Conservation (phyloP, 228 moss, liverwort and hornwort species). For the Sphagnum fallax region DNA sequence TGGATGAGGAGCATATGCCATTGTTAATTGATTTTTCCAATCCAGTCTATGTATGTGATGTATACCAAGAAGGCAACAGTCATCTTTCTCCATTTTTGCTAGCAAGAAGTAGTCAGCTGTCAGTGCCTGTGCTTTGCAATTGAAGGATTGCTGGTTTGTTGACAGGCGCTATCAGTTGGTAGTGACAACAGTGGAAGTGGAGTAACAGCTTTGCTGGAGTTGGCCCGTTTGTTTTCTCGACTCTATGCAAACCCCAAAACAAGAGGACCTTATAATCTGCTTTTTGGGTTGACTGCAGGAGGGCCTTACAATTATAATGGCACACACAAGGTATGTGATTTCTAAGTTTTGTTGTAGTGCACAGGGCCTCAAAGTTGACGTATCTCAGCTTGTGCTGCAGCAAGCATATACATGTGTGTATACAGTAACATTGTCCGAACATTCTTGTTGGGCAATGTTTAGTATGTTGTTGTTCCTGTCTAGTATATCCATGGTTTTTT, state of each 20-base stretch:
- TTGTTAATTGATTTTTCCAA: too few species aligned
- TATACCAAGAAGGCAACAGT: too few species aligned
- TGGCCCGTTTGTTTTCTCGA: constrained; percentile 85
- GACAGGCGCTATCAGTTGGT: constrained; percentile 78
- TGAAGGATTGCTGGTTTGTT: background rate
- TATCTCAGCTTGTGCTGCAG: background rate
- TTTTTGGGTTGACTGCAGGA: constrained; percentile 91
- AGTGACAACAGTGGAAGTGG: constrained; percentile 87
- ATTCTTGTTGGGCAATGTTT: background rate
- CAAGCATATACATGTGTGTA: too few species aligned
- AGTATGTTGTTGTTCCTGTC: background rate
- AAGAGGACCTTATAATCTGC: constrained; percentile 77
- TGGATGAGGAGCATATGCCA: too few species aligned
- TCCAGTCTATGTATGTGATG: too few species aligned
- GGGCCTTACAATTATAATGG: constrained; percentile 95
- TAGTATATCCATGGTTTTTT: background rate
- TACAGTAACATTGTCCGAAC: too few species aligned
- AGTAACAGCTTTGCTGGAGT: constrained; percentile 72
- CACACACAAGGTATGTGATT: constrained; percentile 68
- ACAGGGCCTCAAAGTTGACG: background rate
- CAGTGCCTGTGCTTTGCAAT: too few species aligned
- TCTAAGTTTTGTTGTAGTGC: background rate
- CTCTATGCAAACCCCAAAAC: constrained; percentile 78
- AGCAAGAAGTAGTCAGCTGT: too few species aligned
- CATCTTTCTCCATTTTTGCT: too few species aligned